phyloP scores from a whole-genome alignment of 176 grass and related monocot genomes.

The Phragmites australis region DNA sequence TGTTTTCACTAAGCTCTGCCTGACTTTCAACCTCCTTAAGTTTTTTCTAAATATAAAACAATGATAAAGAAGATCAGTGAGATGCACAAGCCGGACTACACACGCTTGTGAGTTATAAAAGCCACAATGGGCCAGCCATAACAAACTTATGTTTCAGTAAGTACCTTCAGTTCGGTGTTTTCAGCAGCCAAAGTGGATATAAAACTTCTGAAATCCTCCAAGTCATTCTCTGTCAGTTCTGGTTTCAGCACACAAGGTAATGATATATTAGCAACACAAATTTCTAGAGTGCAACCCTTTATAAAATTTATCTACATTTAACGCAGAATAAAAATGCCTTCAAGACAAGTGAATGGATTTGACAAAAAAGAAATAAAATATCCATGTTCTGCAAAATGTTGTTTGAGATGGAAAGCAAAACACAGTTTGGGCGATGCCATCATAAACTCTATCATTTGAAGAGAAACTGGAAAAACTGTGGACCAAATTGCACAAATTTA shows the following conservation, averaged over 20 bases:
- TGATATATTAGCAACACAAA: not conserved
- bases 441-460: not conserved
- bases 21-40: constrained; percentile 33
- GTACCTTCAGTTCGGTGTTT: constrained; percentile 49
- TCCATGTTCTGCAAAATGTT: not conserved
- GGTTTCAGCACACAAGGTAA: constrained; percentile 13
- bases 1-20: constrained; percentile 8
- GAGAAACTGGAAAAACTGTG: not conserved
- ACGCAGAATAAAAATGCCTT: not conserved
- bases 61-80: not conserved
- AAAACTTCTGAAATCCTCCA: constrained; percentile 40
- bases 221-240: constrained; percentile 47
- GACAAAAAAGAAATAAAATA: not conserved
- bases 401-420: constrained; percentile 3
- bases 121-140: not conserved
- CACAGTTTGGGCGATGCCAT: not conserved
- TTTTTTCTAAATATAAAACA: constrained; percentile 38
- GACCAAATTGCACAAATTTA: not conserved
- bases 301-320: not conserved
- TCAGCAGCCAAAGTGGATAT: constrained; percentile 41
- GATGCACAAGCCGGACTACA: not conserved
- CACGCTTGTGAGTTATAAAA: not conserved
- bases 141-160: not conserved
- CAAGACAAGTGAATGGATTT: not conserved
- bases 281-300: too few relatives aligned